Evolutionary conservation across 805 yeast genomes (phyloP), one percentile per base, ranked within the genome.

Genomic region (Yamadazyma takamatsuzukensis): DNA sequence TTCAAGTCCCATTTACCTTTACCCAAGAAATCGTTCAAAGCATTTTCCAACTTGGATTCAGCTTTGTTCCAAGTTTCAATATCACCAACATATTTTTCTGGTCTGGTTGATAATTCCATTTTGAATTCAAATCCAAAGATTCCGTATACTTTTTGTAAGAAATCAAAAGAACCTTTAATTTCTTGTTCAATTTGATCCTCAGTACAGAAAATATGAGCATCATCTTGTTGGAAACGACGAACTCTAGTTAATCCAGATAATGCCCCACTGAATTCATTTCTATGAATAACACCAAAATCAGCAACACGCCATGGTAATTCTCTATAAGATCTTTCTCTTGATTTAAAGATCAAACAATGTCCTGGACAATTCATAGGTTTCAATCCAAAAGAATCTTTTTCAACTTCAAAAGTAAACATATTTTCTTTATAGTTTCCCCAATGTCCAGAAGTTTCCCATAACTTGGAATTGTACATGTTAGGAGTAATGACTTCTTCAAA

Each of bases 301-400:
- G 97, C 96, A 66, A 87, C 94, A 73, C 98, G 84, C 95, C 95
- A 84, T 53, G 98, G 98, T 61, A 90, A 72, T 64, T 93, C 97
- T 59, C 96, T 77, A 69, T 93, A 90, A 2, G 96, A 87, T 65
- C 97, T 81, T 61, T 89, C 96, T 59, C 95, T 80, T 30, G 88
- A 68, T 57, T 86, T 86, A 74, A 86, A 90, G 69, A 90, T 76
- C 51, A 90, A 60, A 73, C 97, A 90, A 68, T 90, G 98, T 35
- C 90, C 89, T 22, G 89, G 89, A 68, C 89, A 81, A 65, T 81
- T 81, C 89, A 81, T 88, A 54, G 97, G 98, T 68, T 90, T 90
- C 53, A 93, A 76, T 52, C 96, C 98, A 54, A 71, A 93, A 23
- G 76, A 76, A 63, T 93, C 98, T 75, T 93, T 93, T 68, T 93